Base-by-base conservation (phyloP, 331 rosid species). In the Acacia concinna region DNA sequence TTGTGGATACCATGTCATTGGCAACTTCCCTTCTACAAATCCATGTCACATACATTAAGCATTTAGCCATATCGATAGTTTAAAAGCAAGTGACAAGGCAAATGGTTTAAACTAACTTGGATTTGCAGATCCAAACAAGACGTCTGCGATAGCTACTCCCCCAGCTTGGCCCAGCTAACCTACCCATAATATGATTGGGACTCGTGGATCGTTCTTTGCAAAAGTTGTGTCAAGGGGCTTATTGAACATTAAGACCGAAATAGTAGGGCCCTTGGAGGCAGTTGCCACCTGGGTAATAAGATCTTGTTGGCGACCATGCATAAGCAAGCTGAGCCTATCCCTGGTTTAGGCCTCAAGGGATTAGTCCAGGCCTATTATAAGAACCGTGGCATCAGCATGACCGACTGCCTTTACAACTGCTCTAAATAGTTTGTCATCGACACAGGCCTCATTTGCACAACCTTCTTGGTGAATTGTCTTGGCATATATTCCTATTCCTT, bases 151-250 rank as follows among this genome's bases (percentile, higher is more conserved):
- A 78, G 97, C 97, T 2, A 91, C 89, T 8, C 97, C 98, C 6
- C 97, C 98, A 0, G 91, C 94, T 79, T 94, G 97, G 75, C 98
- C 98, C 0, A 97, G 98, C 75, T 94, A 94, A 0, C 98, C 98
- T 0, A 87, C 97, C 98, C 98, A 90, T 7, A 92, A 54, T 40
- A 94, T 89, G 38, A 78, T 93, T 4, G 66, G 75, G 5, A 94
- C 62, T 14, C 81, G 85, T 0, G 87, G 91, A 62, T 92, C 72
- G 20, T 88, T 87, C 37, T 90, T 74, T 1, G 97, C 97, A 20
- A 94, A 92, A 37, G 91, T 75, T 5, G 89, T 73, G 28, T 94
- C 98, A 8, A 94, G 40, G 6, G 98, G 94, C 23, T 97, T 97
- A 21, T 97, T 97, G 6, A 93, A 92, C 97, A 94, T 85, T 75